phyloP scores from a whole-genome alignment of 78 protist species.

The Creolimax fragrantissima region DNA sequence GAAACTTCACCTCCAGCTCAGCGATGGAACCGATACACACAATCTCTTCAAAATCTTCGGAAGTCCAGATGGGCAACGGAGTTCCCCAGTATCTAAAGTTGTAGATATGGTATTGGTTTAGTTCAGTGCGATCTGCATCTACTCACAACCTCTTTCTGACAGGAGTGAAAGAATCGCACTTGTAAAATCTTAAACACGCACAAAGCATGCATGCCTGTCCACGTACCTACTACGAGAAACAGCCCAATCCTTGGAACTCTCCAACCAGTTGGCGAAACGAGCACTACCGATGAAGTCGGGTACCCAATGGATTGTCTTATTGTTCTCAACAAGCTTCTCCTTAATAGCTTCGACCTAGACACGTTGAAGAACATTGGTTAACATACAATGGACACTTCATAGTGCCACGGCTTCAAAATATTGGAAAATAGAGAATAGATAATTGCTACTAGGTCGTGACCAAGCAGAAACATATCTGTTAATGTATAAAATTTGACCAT shows the following conservation, averaged over 20 bases:
- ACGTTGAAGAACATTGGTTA: too few species aligned
- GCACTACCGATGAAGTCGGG: conserved; percentile 76
- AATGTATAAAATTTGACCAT: too few species aligned
- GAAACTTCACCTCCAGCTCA: conserved; percentile 80
- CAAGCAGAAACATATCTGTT: too few species aligned
- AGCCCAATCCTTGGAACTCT: conserved; percentile 90
- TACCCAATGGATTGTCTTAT: conserved; percentile 77
- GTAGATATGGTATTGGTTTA: too few species aligned
- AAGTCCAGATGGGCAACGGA: conserved; percentile 97
- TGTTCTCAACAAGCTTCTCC: conserved; percentile 71
- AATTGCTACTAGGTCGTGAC: too few species aligned
- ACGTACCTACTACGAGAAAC: conserved; percentile 90
- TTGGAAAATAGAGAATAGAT: too few species aligned
- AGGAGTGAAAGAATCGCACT: not conserved
- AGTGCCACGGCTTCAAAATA: too few species aligned
- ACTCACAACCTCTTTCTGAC: too few species aligned
- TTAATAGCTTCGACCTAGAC: conserved; percentile 52
- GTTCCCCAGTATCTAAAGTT: conserved; percentile 99
- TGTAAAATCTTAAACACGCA: not conserved
- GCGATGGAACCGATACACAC: conserved; percentile 74
- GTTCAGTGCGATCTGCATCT: too few species aligned
- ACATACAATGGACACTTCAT: too few species aligned
- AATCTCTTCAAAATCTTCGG: conserved; percentile 84
- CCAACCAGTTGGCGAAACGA: conserved; percentile 97
- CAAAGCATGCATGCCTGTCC: conserved; percentile 66